Evolutionary conservation across 2,329 filamentous ascomycete species (phyloP).

Genomic region (Chalara sp.): DNA sequence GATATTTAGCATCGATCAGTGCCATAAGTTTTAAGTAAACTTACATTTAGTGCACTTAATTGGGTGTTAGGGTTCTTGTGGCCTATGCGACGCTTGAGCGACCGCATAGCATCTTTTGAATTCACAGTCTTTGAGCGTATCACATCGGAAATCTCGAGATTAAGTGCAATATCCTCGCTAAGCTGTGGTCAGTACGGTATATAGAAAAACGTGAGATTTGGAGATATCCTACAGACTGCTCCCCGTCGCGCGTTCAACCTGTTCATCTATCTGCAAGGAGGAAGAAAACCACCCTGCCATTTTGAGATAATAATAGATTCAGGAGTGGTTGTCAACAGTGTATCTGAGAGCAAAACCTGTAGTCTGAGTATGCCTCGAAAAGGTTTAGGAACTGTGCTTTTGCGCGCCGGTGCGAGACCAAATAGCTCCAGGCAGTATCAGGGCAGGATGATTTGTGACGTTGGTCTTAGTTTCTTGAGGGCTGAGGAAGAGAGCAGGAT

Average conservation of each 20-base stretch:
- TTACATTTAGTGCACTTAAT: slow-evolving; percentile 84
- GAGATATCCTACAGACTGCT: slow-evolving; percentile 62
- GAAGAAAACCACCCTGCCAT: slow-evolving; percentile 98
- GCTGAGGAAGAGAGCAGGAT: too few species aligned
- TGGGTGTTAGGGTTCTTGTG: slow-evolving; percentile 98
- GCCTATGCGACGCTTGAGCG: slow-evolving; percentile 86
- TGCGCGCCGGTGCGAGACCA: too few species aligned
- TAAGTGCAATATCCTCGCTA: slow-evolving; percentile 93
- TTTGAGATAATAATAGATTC: neutral
- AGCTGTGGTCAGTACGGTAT: slow-evolving; percentile 16
- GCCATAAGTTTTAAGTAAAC: neutral
- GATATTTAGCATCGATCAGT: slow-evolving; percentile 24
- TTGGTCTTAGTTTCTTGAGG: too few species aligned
- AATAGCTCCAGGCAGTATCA: too few species aligned
- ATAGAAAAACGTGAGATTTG: neutral
- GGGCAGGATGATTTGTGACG: too few species aligned
- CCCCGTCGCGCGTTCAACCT: slow-evolving; percentile 93
- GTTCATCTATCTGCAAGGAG: slow-evolving; percentile 89
- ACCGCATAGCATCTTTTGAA: slow-evolving; percentile 97
- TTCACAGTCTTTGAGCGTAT: slow-evolving; percentile 97
- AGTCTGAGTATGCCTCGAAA: too few species aligned
- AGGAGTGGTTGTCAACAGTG: too few species aligned
- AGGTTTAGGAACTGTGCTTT: too few species aligned
- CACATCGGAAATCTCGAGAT: slow-evolving; percentile 95
- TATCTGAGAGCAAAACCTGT: too few species aligned